A percentile compares a stretch with the other conserved stretches of the same genome.
These are phyloP conservation scores for Spiromastix sp. DNA, from an alignment of 2,329 filamentous ascomycete genomes.

Conservation along the genomic window DNA sequence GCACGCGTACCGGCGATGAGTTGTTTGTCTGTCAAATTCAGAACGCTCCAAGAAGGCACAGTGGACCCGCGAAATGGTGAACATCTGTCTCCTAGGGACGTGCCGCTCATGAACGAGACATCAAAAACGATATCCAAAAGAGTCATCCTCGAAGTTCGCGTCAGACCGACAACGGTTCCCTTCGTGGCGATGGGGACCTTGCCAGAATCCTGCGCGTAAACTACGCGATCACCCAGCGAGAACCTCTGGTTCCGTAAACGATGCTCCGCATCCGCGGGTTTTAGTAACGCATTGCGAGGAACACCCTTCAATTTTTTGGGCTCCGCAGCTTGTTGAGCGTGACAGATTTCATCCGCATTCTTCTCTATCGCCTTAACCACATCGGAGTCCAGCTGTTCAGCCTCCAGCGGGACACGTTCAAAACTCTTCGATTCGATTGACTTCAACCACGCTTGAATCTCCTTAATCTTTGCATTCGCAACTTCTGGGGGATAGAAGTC, in stretches of 20 bases:
- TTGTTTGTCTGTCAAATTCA: conserved; percentile 79
- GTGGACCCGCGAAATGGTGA: conserved; percentile 91
- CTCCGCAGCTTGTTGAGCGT: conserved; percentile 43
- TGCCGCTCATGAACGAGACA: conserved; percentile 92
- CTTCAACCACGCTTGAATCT: conserved; percentile 90
- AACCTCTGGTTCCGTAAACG: conserved; percentile 79
- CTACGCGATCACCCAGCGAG: conserved; percentile 75
- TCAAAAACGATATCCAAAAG: conserved; percentile 92
- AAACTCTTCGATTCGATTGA: conserved; percentile 82
- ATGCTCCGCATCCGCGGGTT: conserved; percentile 93
- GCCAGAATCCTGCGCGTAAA: conserved; percentile 85
- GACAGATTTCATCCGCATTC: conserved; percentile 56
- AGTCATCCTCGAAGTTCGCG: conserved; percentile 69
- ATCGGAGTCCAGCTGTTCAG: conserved; percentile 88
- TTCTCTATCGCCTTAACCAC: conserved; percentile 71
- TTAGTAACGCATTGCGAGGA: conserved; percentile 76
- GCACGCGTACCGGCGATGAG: conserved; percentile 50
- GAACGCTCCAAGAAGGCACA: conserved; percentile 73
- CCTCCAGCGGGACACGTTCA: conserved; percentile 90
- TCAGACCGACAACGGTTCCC: conserved; percentile 92
- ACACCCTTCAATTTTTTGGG: conserved; percentile 67
- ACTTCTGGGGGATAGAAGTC: conserved; percentile 71
- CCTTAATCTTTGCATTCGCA: conserved; percentile 75
- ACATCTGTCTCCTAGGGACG: conserved; percentile 79
- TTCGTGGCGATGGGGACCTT: conserved; percentile 87